Evolutionary conservation across 1,284 basidiomycete species (phyloP).

Genomic region (Puccinia polysora): DNA sequence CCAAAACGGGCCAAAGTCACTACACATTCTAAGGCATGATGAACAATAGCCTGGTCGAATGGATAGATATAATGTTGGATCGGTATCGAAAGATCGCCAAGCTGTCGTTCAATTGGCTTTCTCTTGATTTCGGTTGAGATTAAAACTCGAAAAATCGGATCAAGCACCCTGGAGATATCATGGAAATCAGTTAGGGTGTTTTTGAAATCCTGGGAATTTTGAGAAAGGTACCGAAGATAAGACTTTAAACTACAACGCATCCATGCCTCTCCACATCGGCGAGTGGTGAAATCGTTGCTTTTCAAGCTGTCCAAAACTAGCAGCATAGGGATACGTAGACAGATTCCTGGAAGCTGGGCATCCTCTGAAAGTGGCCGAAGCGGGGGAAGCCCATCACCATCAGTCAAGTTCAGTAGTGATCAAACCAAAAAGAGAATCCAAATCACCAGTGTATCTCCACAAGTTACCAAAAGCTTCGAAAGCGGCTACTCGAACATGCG

Average conservation of each 20-base stretch:
- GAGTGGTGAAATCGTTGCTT: constrained; percentile 66
- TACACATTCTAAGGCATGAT: constrained; percentile 67
- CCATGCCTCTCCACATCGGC: constrained; percentile 83
- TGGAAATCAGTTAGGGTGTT: constrained; percentile 7
- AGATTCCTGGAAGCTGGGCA: constrained; percentile 69
- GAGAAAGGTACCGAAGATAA: constrained; percentile 66
- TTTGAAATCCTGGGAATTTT: background rate
- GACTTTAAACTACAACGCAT: constrained; percentile 88
- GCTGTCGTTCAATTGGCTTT: constrained; percentile 57
- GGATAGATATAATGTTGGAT: constrained; percentile 66
- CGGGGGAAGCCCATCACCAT: no score
- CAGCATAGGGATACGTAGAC: constrained; percentile 77
- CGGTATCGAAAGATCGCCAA: constrained; percentile 65
- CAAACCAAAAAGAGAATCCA: constrained; percentile 1
- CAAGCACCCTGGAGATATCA: constrained; percentile 66
- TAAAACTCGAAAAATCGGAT: constrained; percentile 76
- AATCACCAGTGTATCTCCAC: constrained; percentile 78
- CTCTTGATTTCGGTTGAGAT: constrained; percentile 66
- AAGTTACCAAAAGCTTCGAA: constrained; percentile 85
- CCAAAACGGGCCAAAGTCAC: constrained; percentile 76
- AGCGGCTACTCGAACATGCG: constrained; percentile 54
- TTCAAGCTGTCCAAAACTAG: constrained; percentile 76
- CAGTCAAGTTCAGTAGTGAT: background rate
- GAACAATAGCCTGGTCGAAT: constrained; percentile 70
- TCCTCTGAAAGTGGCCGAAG: constrained; percentile 70